phyloP scores from a whole-genome alignment of 2,329 filamentous ascomycete species.

The Neoscytalidium dimidiatum region DNA sequence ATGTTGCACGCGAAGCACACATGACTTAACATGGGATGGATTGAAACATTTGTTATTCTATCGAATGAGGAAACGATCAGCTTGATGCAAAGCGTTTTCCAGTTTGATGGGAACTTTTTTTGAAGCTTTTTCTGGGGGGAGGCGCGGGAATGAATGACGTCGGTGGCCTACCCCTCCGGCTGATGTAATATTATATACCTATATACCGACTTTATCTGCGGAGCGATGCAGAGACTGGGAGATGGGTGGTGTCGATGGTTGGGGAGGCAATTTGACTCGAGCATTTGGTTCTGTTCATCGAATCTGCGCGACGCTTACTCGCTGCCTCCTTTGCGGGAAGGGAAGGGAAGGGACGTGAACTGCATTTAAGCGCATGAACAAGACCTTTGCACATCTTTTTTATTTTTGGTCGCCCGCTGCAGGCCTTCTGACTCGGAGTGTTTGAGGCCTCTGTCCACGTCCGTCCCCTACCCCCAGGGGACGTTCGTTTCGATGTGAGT shows the following conservation, averaged over 20 bases:
- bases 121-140: background rate
- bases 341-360: background rate
- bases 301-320: too few species aligned
- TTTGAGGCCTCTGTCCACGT: background rate
- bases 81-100: background rate
- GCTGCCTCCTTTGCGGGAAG: too few species aligned
- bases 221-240: too few species aligned
- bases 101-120: background rate
- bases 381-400: background rate
- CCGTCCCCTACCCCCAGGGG: background rate
- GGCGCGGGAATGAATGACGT: too few species aligned
- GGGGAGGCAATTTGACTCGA: too few species aligned
- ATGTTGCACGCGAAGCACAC: background rate
- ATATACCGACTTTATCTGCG: too few species aligned
- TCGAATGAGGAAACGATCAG: background rate
- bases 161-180: too few species aligned
- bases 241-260: too few species aligned
- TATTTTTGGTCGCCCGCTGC: background rate
- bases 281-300: too few species aligned
- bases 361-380: background rate
- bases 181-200: conserved; percentile 17
- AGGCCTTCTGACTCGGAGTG: background rate
- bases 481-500: background rate
- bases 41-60: background rate
- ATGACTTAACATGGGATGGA: background rate